Percentiles rank a stretch among this genome's conserved stretches.
phyloP scores from a whole-genome alignment of 2,329 filamentous ascomycete species.

The Exophiala mesophila region DNA sequence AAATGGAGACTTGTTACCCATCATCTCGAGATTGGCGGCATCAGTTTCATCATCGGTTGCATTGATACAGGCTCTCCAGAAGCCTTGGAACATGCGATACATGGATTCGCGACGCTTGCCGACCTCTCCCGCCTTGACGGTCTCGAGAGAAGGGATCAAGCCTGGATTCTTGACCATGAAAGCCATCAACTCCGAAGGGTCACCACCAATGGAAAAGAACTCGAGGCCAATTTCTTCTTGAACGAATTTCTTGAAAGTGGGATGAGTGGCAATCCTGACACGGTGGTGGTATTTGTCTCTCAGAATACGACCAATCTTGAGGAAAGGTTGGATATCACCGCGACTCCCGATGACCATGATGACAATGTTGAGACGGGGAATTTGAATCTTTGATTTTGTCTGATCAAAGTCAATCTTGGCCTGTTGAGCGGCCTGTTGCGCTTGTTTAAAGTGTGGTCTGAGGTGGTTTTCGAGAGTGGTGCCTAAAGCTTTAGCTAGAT shows the following conservation, averaged over 20 bases:
- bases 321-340: slow-evolving; percentile 75
- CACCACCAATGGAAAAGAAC: slow-evolving; percentile 75
- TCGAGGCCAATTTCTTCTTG: slow-evolving; percentile 67
- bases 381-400: slow-evolving; percentile 25
- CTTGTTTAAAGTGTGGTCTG: slow-evolving; percentile 29
- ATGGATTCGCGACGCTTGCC: slow-evolving; percentile 62
- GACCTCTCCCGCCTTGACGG: slow-evolving; percentile 69
- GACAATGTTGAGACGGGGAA: slow-evolving; percentile 66
- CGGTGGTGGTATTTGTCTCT: slow-evolving; percentile 67
- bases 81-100: slow-evolving; percentile 77
- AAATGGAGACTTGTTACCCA: slow-evolving; percentile 49
- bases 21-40: slow-evolving; percentile 57
- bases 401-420: slow-evolving; percentile 25
- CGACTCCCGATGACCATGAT: slow-evolving; percentile 79
- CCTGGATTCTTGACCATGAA: slow-evolving; percentile 82
- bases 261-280: slow-evolving; percentile 73
- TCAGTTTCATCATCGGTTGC: slow-evolving; percentile 63
- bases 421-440: slow-evolving; percentile 18
- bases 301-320: slow-evolving; percentile 68
- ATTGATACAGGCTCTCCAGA: slow-evolving; percentile 71
- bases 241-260: slow-evolving; percentile 70
- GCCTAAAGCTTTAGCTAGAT: slow-evolving; percentile 68
- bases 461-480: slow-evolving; percentile 57
- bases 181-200: slow-evolving; percentile 76
- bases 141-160: slow-evolving; percentile 68